Evolutionary conservation across 2,329 filamentous ascomycete species (phyloP).

Genomic region (Alternaria metachromatica): DNA sequence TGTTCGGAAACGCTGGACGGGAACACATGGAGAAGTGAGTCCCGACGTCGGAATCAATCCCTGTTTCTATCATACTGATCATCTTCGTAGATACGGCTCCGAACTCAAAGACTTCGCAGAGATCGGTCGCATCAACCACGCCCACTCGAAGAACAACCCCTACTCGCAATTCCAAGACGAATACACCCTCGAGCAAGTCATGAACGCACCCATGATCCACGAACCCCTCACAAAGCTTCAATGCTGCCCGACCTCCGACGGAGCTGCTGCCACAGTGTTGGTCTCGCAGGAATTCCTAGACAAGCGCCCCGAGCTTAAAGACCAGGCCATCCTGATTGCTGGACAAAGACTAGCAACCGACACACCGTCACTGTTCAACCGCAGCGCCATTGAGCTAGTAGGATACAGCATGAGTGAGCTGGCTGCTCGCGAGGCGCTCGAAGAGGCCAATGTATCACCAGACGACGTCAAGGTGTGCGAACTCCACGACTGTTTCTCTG

Average conservation of each 20-base stretch:
- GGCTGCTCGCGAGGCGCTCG: constrained; percentile 73
- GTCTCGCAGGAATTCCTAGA: constrained; percentile 90
- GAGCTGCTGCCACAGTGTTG: constrained; percentile 84
- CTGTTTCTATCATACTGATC: constrained; percentile 19
- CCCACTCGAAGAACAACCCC: constrained; percentile 88
- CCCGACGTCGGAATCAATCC: background rate
- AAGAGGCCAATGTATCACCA: constrained; percentile 71
- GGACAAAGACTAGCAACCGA: constrained; percentile 91
- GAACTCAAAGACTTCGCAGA: constrained; percentile 87
- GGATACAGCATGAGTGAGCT: constrained; percentile 83
- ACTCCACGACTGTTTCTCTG: constrained; percentile 95
- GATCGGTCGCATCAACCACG: constrained; percentile 91
- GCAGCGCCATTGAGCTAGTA: constrained; percentile 83
- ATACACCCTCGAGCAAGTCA: constrained; percentile 84
- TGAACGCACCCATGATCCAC: constrained; percentile 78
- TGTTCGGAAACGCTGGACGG: constrained; percentile 91
- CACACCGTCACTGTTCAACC: constrained; percentile 77
- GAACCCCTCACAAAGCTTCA: constrained; percentile 95
- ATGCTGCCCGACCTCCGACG: constrained; percentile 96
- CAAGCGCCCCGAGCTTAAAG: constrained; percentile 78
- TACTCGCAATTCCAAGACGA: constrained; percentile 98
- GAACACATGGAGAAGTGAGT: constrained; percentile 93
- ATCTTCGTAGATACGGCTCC: constrained; percentile 73
- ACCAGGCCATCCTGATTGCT: constrained; percentile 85
- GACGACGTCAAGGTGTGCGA: constrained; percentile 83